Base-by-base conservation (phyloP, 2,329 filamentous ascomycete genomes). In the Fusarium zealandicum region DNA sequence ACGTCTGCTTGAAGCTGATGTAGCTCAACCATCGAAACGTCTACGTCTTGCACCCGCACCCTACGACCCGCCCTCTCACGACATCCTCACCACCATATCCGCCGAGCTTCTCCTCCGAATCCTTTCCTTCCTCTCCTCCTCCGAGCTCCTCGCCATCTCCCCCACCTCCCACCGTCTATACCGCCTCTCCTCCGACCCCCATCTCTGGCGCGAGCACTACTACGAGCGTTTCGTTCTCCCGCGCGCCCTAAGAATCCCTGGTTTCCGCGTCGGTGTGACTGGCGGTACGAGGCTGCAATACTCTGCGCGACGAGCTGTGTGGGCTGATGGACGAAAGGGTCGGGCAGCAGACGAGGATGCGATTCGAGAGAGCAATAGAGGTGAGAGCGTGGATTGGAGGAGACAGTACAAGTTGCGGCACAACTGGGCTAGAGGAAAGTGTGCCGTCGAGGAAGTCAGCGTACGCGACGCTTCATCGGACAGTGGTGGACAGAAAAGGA, bases 121-220 rank as follows among this genome's bases (percentile, higher is more conserved):
- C 55, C 80, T 97, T 30, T 89, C 89, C 5, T 89, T 85, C 69
- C 80, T 96, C n/a, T 77, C 89, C 2, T 83, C 90, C 25, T 76
- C 81, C 7, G 83, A 88, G 22, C 82, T 98, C 8, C 80, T 92
- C 46, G 76, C 78, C 45, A 78, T 83, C 30, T 77, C 80, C 6
- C 77, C 86, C 48, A 80, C 93, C n/a, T 97, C 92, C 2, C 85
- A 77, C 47, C 90, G 90, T 54, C 89, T 96, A 69, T 80, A 86
- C 64, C 80, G 80, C 32, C 81, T 98, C 14, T 83, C 90, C 7
- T 81, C 83, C 48, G 95, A 98, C 72, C 89, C 89, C 1, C 92
- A 97, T 70, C 78, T 98, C 51, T 99, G 95, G 95, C 95, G 93
- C 72, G 82, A 83, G 12, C 84, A 92, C 42, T 99, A 96, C 75